A percentile compares a stretch with the other conserved stretches of the same genome.
phyloP scores from a whole-genome alignment of 1,139 yeast species.

The Yamadazyma mexicana region DNA sequence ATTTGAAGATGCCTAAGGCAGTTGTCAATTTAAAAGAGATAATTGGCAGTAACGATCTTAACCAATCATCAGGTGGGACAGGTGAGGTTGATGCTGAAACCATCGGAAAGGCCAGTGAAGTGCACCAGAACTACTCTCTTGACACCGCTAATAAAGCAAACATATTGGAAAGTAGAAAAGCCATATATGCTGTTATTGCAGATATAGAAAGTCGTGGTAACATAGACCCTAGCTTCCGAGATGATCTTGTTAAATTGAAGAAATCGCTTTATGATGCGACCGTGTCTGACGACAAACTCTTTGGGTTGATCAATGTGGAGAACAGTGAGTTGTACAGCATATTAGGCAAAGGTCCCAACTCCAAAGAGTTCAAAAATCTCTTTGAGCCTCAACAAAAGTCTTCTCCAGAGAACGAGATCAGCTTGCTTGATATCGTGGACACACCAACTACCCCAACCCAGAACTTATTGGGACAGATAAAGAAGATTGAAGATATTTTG shows the following conservation, averaged over 20 bases:
- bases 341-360: conserved; percentile 35
- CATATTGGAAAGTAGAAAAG: conserved; percentile 33
- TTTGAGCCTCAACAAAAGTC: conserved; percentile 20
- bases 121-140: conserved; percentile 20
- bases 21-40: conserved; percentile 54
- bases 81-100: conserved; percentile 18
- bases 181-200: conserved; percentile 39
- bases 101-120: conserved; percentile 26
- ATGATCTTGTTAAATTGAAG: conserved; percentile 58
- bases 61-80: conserved; percentile 6
- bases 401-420: conserved; percentile 30
- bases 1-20: conserved; percentile 71
- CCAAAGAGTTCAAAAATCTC: conserved; percentile 31
- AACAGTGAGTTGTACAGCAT: conserved; percentile 26
- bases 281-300: conserved; percentile 61
- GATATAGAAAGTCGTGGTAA: conserved; percentile 31
- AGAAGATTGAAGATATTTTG: conserved; percentile 46
- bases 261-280: conserved; percentile 70
- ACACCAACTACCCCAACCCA: conserved; percentile 38
- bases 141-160: conserved; percentile 26
- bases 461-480: conserved; percentile 29
- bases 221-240: conserved; percentile 25
- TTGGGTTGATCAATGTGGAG: conserved; percentile 30
- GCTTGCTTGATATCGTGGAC: conserved; percentile 54
- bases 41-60: conserved; percentile 12